Percentiles rank a stretch among this genome's conserved stretches.
Evolutionary conservation across 495 filamentous ascomycete species (phyloP).

Genomic region (Filosporella fistucella): DNA sequence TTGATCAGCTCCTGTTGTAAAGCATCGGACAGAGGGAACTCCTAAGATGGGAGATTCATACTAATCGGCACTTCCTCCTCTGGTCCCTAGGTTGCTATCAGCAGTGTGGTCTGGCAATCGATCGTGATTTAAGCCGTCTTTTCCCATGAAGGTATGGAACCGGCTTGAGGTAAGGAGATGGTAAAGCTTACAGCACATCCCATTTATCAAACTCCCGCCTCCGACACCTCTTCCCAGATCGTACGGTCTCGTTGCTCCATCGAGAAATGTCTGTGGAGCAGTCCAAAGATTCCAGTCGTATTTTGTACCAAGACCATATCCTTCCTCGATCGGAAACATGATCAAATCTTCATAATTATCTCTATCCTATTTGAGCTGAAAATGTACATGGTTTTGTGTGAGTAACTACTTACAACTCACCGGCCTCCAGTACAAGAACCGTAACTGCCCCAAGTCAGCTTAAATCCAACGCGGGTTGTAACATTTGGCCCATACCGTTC

Average conservation of each 20-base stretch:
- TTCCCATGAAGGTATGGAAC: too few species aligned
- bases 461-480: neutral
- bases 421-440: neutral
- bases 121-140: too few species aligned
- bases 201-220: neutral
- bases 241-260: neutral
- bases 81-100: too few species aligned
- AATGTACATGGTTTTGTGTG: neutral
- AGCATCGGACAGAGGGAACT: too few species aligned
- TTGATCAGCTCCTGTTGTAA: too few species aligned
- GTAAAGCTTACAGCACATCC: neutral
- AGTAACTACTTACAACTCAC: neutral
- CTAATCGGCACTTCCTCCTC: too few species aligned
- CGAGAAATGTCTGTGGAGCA: neutral
- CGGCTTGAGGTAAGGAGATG: too few species aligned
- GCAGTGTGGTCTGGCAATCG: too few species aligned
- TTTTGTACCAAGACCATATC: neutral
- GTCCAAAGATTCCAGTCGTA: neutral
- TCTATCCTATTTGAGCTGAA: neutral
- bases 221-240: neutral
- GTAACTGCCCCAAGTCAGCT: neutral
- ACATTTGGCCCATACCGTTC: neutral
- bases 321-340: neutral
- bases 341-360: neutral
- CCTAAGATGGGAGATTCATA: too few species aligned